Base-by-base conservation (phyloP, 1,284 basidiomycete genomes). In the Ustilago esculenta region DNA sequence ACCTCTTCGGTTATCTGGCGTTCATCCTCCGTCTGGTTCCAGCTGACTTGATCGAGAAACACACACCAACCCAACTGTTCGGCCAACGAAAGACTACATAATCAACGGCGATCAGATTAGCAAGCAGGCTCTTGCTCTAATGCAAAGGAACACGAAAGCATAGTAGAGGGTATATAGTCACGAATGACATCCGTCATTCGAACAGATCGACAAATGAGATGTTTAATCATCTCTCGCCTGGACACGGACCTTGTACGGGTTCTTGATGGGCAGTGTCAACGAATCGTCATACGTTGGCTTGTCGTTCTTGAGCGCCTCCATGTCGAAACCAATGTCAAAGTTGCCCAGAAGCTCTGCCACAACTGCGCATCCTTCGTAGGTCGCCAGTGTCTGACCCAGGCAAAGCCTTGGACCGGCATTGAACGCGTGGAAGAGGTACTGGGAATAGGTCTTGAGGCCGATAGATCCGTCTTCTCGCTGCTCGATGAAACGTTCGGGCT, bases 401-500 rank as follows among this genome's bases (percentile, higher is more conserved):
- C 76, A 29, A 43, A 74, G 27, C 45, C 85, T 29, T 75, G 84
- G 33, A 25, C 75, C 17, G 34, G 72, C 35, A 60, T 82, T 35
- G 68, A 82, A 36, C 32, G 73, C n/a, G 83, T 85, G 33, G 79
- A 80, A 21, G 58, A 83, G 5, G 77, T 85, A 56, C 70, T 84
- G 51, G 75, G 84, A 23, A 83, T 82, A 37, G 80, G 84, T 66
- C 78, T 82, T 33, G 84, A 84, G 77, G 74, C 71, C 77, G 80
- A 77, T 63, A 82, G 39, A 71, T 75, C 50, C 57, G 68, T 81
- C 61, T 18, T 74, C 30, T 34, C 65, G 36, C 68, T 77, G 20
- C 65, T 82, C 44, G 63, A 80, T 23, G 70, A 80, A 72, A 36
- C 74, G 51, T 73, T 80, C 68, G 46, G 80, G 52, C 53, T 82